Evolutionary conservation across 371 early-diverging fungal genomes (phyloP).

Genomic region (Actinomortierella ambigua): DNA sequence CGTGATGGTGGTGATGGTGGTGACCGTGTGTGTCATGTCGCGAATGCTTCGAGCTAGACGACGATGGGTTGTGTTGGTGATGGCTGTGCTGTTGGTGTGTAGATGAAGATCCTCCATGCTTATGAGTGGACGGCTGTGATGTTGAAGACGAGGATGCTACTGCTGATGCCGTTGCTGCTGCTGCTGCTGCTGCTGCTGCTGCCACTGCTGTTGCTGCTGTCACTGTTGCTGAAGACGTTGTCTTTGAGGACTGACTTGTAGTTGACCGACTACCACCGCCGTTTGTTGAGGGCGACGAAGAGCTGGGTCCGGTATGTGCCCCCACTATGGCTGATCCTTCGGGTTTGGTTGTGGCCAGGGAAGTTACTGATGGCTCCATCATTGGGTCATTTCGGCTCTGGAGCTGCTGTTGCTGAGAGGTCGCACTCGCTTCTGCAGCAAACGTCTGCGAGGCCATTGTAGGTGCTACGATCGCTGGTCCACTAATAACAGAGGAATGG

Average conservation of each 20-base stretch:
- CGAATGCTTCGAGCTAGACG: not conserved
- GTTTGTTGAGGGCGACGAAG: conserved; percentile 11
- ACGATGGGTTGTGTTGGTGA: not conserved
- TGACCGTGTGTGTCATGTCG: not conserved
- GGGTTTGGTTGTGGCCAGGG: not conserved
- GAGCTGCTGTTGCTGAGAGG: not conserved
- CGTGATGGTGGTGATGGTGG: not conserved
- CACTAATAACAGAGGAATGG: conserved; percentile 3
- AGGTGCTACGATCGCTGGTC: conserved; percentile 9
- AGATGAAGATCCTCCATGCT: no score
- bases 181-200: conserved; percentile 11
- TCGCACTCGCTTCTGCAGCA: conserved; percentile 2
- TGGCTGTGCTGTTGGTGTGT: not conserved
- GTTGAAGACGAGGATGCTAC: not conserved
- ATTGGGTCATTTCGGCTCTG: not conserved
- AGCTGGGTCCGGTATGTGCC: conserved; percentile 9
- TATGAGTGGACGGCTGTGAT: no score
- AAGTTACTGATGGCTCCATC: not conserved
- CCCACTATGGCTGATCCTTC: not conserved
- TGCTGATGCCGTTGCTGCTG: not conserved
- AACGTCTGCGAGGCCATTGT: not conserved
- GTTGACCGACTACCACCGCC: not conserved
- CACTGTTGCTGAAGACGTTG: conserved; percentile 13
- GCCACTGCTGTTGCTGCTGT: conserved; percentile 17
- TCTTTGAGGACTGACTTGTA: not conserved